These are phyloP conservation scores for Schwanniomyces yamadae DNA, from an alignment of 805 yeast genomes.

Conservation along the genomic window DNA sequence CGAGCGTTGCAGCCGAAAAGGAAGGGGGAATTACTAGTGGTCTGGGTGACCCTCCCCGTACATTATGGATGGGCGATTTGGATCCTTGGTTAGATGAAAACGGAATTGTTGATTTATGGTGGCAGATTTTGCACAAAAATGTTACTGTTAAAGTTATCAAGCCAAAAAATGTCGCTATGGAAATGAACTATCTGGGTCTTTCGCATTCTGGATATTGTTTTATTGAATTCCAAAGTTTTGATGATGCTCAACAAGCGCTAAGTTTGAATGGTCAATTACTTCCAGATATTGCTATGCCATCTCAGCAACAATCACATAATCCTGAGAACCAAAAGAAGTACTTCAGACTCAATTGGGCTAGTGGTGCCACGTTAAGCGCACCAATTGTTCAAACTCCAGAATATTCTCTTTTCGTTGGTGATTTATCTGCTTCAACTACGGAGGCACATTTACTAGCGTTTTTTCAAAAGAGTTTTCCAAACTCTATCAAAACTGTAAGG, in stretches of 20 bases:
- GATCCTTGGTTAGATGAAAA: slow-evolving; percentile 77
- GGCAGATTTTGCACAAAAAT: slow-evolving; percentile 54
- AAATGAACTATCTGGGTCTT: slow-evolving; percentile 21
- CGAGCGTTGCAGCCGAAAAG: slow-evolving; percentile 28
- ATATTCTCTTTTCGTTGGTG: slow-evolving; percentile 79
- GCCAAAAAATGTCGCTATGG: slow-evolving; percentile 30
- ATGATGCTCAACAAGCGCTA: slow-evolving; percentile 68
- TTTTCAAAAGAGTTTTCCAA: slow-evolving; percentile 62
- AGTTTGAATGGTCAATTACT: slow-evolving; percentile 63
- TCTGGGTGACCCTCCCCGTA: slow-evolving; percentile 52
- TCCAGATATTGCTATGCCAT: slow-evolving; percentile 54
- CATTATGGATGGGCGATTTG: slow-evolving; percentile 87
- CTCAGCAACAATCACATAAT: slow-evolving; percentile 40
- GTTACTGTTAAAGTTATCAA: slow-evolving; percentile 70
- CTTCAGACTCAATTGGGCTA: slow-evolving; percentile 80
- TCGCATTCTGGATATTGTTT: slow-evolving; percentile 68
- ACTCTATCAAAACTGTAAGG: slow-evolving; percentile 72
- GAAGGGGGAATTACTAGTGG: slow-evolving; percentile 12
- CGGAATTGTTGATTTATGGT: slow-evolving; percentile 51
- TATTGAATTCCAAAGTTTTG: slow-evolving; percentile 67
- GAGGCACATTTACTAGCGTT: slow-evolving; percentile 75
- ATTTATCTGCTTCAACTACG: slow-evolving; percentile 72
- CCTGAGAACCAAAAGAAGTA: slow-evolving; percentile 55
- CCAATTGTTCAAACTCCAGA: slow-evolving; percentile 75
- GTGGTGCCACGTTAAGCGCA: slow-evolving; percentile 72